Base-by-base conservation (phyloP, 805 yeast species). In the Sugiyamaella chiloensis region DNA sequence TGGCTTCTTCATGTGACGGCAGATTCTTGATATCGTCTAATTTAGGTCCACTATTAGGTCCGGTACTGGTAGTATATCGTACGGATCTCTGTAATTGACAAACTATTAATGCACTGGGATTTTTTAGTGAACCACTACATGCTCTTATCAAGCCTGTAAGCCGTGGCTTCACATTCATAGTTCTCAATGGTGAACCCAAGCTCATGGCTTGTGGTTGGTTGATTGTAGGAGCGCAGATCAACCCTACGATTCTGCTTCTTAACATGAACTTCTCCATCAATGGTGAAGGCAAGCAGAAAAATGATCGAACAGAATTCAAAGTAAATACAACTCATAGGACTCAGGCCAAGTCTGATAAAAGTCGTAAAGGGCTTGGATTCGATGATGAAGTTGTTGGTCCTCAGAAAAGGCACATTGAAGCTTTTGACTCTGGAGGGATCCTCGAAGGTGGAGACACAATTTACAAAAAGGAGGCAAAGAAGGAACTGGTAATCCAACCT, bases 1-100 rank as follows among this genome's bases (percentile, higher is more conserved):
- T 50, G 9, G 59, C 55, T 14, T 63, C 66, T 20, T 47, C 11
- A 23, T 56, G 58, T 2, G 65, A 60, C 4, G 67, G 67, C 37
- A 62, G 52, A 23, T 40, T 40, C 21, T 40, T 40, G 42, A 40
- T 40, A 20, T 26, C 29, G n/a, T 17, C 32, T n/a, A 24, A 24
- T 14, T 14, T 17, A 1, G 23, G 42, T 7, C 42, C 37, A 14
- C 37, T 16, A 5, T 34, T 34, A 5, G 20, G 3, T 19, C 20
- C 37, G 12, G 37, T 34, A 19, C 20, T 19, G 19, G 37, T 16
- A 5, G 37, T 12, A 12, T 12, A 34, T 12, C 20, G 29, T n/a
- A n/a, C n/a, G n/a, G n/a, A n/a, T n/a, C n/a, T n/a, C n/a, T n/a
- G n/a, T n/a, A n/a, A n/a, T n/a, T n/a, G n/a, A n/a, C n/a, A n/a